A percentile compares a stretch with the other conserved stretches of the same genome.
phyloP scores from a whole-genome alignment of 345 rosid genomes.

The Salix suchowensis region DNA sequence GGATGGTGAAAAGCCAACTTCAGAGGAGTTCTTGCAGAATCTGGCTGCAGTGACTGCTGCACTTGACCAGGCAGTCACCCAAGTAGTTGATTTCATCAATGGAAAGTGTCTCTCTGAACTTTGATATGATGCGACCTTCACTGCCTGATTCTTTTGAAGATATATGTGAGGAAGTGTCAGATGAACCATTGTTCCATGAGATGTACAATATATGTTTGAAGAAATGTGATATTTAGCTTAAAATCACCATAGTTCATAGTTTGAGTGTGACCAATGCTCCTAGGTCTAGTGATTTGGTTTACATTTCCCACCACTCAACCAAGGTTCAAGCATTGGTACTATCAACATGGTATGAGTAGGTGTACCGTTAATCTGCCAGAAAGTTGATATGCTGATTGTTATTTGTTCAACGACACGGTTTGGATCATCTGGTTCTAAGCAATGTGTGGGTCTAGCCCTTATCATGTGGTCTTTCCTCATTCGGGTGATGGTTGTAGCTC shows the following conservation, averaged over 20 bases:
- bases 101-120: slow-evolving; percentile 73
- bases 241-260: background rate
- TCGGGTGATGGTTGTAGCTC: background rate
- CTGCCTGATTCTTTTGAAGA: slow-evolving; percentile 13
- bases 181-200: slow-evolving; percentile 1
- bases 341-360: slow-evolving; percentile 1
- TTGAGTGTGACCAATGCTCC: background rate
- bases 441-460: background rate
- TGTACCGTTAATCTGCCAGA: background rate
- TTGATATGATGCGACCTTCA: slow-evolving; percentile 21
- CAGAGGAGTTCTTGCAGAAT: slow-evolving; percentile 78
- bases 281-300: background rate
- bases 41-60: slow-evolving; percentile 59
- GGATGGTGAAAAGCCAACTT: slow-evolving; percentile 72
- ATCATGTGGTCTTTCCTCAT: background rate
- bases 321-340: background rate
- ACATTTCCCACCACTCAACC: background rate
- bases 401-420: background rate
- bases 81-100: slow-evolving; percentile 55
- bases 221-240: background rate
- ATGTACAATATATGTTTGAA: background rate
- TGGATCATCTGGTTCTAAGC: background rate
- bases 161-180: background rate
- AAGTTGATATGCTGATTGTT: background rate
- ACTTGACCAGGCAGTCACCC: slow-evolving; percentile 51